Conservation (phyloP, 176 grass and related monocot species). For the Juncus effusus region DNA sequence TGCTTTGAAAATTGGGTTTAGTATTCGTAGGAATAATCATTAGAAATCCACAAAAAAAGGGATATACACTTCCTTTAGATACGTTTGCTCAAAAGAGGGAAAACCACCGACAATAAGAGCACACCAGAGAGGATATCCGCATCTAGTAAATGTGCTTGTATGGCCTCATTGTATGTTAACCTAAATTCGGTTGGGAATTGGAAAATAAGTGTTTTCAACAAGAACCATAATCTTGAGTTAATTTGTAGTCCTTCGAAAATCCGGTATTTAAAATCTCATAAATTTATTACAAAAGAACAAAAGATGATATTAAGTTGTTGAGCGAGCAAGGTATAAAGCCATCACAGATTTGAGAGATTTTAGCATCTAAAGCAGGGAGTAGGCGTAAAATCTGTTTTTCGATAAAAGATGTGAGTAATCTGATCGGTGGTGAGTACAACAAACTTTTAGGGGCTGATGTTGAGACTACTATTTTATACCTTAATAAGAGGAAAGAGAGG, state of each 20-base stretch:
- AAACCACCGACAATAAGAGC: too few relatives aligned
- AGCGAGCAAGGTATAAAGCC: not conserved
- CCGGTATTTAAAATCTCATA: not conserved
- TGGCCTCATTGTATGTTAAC: not conserved
- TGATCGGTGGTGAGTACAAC: not conserved
- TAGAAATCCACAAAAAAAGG: too few relatives aligned
- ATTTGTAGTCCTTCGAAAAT: not conserved
- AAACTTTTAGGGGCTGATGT: slow-evolving; percentile 1
- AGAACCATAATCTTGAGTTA: slow-evolving; percentile 7
- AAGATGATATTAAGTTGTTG: not conserved
- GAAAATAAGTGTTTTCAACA: not conserved
- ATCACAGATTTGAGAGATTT: not conserved
- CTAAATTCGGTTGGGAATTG: not conserved
- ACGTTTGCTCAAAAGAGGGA: too few relatives aligned
- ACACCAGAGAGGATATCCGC: too few relatives aligned
- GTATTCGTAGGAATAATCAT: too few relatives aligned
- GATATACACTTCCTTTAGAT: too few relatives aligned
- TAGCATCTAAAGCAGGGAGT: not conserved
- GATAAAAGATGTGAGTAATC: not conserved
- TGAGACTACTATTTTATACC: not conserved
- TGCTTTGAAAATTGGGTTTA: too few relatives aligned
- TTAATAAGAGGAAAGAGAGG: not conserved
- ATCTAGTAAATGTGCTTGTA: not conserved
- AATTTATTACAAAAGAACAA: too few relatives aligned
- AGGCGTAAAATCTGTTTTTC: too few relatives aligned